Evolutionary conservation across 305 asterid genomes (phyloP).

Genomic region (Caryopteris hybrid): DNA sequence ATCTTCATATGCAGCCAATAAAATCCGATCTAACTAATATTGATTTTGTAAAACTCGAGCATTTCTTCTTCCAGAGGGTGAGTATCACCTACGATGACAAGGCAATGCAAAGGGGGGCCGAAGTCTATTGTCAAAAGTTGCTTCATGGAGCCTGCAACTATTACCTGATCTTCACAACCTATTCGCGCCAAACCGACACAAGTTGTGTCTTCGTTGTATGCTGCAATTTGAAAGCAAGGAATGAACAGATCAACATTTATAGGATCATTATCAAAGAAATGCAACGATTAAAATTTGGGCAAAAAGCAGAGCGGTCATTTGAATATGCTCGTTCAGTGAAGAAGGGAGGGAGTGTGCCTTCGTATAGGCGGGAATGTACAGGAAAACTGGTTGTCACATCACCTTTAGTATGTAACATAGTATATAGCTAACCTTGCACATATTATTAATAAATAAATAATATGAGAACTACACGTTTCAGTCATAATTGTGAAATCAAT

Average conservation of each 20-base stretch:
- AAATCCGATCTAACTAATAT: background rate
- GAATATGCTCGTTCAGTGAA: too few relatives aligned
- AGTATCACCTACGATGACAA: constrained; percentile 73
- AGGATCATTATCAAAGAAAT: background rate
- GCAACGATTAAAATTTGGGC: background rate
- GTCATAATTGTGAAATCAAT: background rate
- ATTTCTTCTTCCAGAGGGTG: constrained; percentile 90
- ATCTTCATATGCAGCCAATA: background rate
- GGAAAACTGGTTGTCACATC: too few relatives aligned
- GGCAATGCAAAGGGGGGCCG: constrained; percentile 83
- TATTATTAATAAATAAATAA: too few relatives aligned
- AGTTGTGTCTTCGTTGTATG: constrained; percentile 51
- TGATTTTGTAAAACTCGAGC: constrained; percentile 55
- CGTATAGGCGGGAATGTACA: too few relatives aligned
- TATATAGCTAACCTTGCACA: too few relatives aligned
- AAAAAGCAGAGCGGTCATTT: too few relatives aligned
- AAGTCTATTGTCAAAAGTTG: constrained; percentile 57
- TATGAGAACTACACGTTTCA: background rate
- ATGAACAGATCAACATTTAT: background rate
- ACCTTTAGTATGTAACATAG: too few relatives aligned
- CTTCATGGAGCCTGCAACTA: constrained; percentile 73
- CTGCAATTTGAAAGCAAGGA: constrained; percentile 33
- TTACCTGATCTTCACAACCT: constrained; percentile 79
- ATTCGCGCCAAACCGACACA: constrained; percentile 86
- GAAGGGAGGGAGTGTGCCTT: too few relatives aligned